phyloP scores from a whole-genome alignment of 2,329 filamentous ascomycete genomes.

The Botrytis hyacinthi region DNA sequence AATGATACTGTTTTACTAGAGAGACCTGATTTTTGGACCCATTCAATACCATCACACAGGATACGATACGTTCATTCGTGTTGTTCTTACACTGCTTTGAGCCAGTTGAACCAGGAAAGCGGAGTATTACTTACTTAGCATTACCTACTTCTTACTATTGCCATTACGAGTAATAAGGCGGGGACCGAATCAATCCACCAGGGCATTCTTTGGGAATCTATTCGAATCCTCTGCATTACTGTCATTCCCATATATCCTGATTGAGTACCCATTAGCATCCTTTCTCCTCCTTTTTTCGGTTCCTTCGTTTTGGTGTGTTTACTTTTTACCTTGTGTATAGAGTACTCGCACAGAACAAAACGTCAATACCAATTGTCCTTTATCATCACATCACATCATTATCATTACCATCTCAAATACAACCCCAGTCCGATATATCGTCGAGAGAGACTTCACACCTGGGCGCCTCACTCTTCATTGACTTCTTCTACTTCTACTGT shows the following conservation, averaged over 20 bases:
- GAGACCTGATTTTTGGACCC: neutral
- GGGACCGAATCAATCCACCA: constrained; percentile 16
- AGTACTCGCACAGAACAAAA: constrained; percentile 9
- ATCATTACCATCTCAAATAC: neutral
- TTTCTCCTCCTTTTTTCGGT: constrained; percentile 10
- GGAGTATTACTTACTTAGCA: constrained; percentile 12
- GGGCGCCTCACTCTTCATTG: neutral
- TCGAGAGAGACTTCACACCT: neutral
- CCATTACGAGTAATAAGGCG: constrained; percentile 9
- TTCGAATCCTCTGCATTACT: constrained; percentile 3
- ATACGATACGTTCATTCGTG: constrained; percentile 15
- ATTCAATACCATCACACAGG: neutral
- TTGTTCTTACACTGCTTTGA: neutral
- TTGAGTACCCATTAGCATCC: neutral
- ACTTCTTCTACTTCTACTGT: neutral
- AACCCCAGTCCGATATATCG: neutral
- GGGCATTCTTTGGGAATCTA: constrained; percentile 14
- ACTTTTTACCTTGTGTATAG: constrained; percentile 8
- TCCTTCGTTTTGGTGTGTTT: constrained; percentile 16
- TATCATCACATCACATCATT: neutral
- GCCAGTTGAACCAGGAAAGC: constrained; percentile 9
- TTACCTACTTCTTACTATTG: neutral
- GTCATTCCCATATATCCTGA: constrained; percentile 19
- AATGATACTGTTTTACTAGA: constrained; percentile 3
- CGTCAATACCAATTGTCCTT: neutral